A percentile compares a stretch with the other conserved stretches of the same genome.
Evolutionary conservation across 2,329 filamentous ascomycete species (phyloP).

Genomic region (Diaporthe sp.): DNA sequence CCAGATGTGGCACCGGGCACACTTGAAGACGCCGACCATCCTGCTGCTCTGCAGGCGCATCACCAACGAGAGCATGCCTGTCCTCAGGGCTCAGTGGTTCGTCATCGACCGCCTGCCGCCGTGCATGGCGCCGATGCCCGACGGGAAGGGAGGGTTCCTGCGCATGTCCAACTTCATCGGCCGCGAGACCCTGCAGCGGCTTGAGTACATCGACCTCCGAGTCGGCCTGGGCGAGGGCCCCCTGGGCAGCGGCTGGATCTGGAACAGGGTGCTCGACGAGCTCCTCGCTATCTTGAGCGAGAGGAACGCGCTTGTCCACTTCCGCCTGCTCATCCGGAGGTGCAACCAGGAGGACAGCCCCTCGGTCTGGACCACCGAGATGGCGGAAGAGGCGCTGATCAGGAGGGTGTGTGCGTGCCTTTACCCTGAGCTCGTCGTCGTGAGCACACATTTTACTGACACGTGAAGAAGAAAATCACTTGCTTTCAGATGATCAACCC

Average conservation of each 20-base stretch:
- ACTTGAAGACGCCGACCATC: conserved; percentile 50
- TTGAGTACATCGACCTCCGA: conserved; percentile 51
- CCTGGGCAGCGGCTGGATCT: conserved; percentile 47
- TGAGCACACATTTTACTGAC: neutral
- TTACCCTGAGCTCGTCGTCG: neutral
- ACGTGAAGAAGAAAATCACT: conserved; percentile 27
- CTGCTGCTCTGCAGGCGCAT: conserved; percentile 54
- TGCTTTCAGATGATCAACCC: conserved; percentile 23
- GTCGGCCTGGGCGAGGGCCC: conserved; percentile 49
- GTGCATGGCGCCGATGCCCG: conserved; percentile 47
- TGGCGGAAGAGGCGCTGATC: neutral
- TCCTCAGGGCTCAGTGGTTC: conserved; percentile 47
- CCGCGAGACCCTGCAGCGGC: conserved; percentile 50
- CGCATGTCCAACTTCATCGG: conserved; percentile 49
- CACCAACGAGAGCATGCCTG: conserved; percentile 50
- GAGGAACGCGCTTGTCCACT: conserved; percentile 47
- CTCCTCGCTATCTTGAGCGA: conserved; percentile 47
- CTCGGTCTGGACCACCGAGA: neutral
- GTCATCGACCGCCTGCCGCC: conserved; percentile 54
- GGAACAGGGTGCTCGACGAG: conserved; percentile 47
- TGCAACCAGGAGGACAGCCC: conserved; percentile 38
- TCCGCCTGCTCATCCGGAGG: conserved; percentile 51
- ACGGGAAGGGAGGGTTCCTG: conserved; percentile 40
- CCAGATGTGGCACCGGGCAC: neutral
- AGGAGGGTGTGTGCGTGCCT: conserved; percentile 20